Conservation (phyloP, 169 alveolate species). For the Plasmodium berghei region DNA sequence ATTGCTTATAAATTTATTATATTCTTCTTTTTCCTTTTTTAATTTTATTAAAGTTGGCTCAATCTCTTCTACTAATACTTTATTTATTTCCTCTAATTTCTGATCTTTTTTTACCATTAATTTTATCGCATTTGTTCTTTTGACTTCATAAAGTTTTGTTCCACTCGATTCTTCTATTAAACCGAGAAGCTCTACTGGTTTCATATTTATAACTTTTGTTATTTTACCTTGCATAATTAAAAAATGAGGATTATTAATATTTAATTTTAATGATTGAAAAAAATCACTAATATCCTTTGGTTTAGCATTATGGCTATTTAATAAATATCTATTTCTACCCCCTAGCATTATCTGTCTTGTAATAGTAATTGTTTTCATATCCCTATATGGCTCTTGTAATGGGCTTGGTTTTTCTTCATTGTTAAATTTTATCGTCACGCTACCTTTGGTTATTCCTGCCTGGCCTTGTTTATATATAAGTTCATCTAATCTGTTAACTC, state of each 20-base stretch:
- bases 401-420: slow-evolving; percentile 89
- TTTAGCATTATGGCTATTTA: slow-evolving; percentile 96
- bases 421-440: slow-evolving; percentile 97
- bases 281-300: slow-evolving; percentile 94
- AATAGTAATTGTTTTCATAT: slow-evolving; percentile 91
- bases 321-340: slow-evolving; percentile 95
- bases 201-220: slow-evolving; percentile 98
- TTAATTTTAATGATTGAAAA: slow-evolving; percentile 95
- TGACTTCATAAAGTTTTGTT: slow-evolving; percentile 95
- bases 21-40: slow-evolving; percentile 88
- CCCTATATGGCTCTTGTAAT: slow-evolving; percentile 89
- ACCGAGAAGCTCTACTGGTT: slow-evolving; percentile 96
- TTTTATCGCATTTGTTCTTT: slow-evolving; percentile 93
- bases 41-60: slow-evolving; percentile 92
- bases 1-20: slow-evolving; percentile 79
- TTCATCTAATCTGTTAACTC: slow-evolving; percentile 96
- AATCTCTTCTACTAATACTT: slow-evolving; percentile 92
- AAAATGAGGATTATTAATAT: slow-evolving; percentile 98
- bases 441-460: slow-evolving; percentile 98
- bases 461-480: slow-evolving; percentile 98
- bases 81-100: slow-evolving; percentile 92
- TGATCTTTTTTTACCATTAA: slow-evolving; percentile 93
- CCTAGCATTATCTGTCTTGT: slow-evolving; percentile 94
- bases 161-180: slow-evolving; percentile 99
- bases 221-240: slow-evolving; percentile 98